Base-by-base conservation (phyloP, 805 yeast species). In the Kazachstania martiniae region DNA sequence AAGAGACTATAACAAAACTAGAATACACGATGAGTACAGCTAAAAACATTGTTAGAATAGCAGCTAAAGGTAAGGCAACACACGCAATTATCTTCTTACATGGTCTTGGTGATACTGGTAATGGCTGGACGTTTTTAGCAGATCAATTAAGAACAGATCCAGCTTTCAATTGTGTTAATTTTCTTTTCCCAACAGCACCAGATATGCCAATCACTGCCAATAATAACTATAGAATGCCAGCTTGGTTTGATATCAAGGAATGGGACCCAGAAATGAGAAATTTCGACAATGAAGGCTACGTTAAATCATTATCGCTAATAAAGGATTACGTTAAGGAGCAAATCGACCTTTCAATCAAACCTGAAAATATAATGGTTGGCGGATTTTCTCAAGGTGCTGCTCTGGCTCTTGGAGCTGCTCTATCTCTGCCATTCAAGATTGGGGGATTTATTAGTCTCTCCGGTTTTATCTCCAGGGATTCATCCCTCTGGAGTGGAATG, bases 301-400 rank as follows among this genome's bases (percentile, higher is more conserved):
- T 71, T 44, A 61, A 62, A 32, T 61, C 76, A 9, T n/a, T 36
- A 16, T 18, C 17, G 7, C 13, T 15, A 8, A 60, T 78, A 16
- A 61, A 66, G 31, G 44, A 46, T 1, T 59, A 67, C 41, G 63
- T 80, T 27, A 53, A 66, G 14, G 74, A 73, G 34, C 74, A 77
- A 42, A 60, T 70, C 12, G 70, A 68, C 7, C 44, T 46, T 5
- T 73, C 78, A 8, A 68, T 81, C 22, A 65, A 71, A 4, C 63
- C 79, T 0, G 73, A 72, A 12, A 71, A 80, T 33, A 80, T 91
- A 29, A 62, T 91, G n/a, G 63, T 91, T 36, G 97, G 97, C 22
- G 98, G 98, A 0, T 91, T 91, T 53, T 79, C 93, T 4, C 98
- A 91, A 59, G 98, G 98, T 34, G 93, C 85, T 30, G 86, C 94